phyloP scores from a whole-genome alignment of 371 early-diverging fungal genomes.

The Dipsacomyces acuminosporus region DNA sequence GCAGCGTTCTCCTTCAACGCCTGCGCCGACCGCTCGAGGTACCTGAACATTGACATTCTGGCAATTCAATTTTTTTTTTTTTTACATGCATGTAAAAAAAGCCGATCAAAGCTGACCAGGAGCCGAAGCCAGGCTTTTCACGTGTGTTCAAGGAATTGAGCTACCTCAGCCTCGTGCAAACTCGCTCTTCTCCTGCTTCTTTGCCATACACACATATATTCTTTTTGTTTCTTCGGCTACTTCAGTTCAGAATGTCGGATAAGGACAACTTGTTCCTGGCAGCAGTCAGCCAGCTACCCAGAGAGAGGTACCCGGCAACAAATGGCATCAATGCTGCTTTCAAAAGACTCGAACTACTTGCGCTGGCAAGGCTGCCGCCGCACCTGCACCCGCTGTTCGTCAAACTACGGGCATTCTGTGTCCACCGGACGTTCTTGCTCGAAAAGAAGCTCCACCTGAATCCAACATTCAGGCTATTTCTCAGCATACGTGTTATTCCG shows the following conservation, averaged over 20 bases:
- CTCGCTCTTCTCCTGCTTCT: no score
- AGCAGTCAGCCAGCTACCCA: conserved; percentile 27
- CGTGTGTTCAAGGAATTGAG: no score
- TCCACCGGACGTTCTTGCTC: conserved; percentile 21
- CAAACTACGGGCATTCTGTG: conserved; percentile 17
- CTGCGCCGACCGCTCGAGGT: conserved; percentile 28
- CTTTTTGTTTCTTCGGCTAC: no score
- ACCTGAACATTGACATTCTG: conserved; percentile 16
- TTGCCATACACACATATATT: no score
- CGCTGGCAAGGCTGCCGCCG: conserved; percentile 22
- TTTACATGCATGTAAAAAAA: no score
- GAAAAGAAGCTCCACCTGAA: conserved; percentile 38
- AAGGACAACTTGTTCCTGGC: conserved; percentile 24
- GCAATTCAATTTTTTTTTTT: no score
- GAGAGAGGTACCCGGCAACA: conserved; percentile 32
- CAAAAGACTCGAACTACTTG: not conserved
- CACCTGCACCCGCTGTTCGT: conserved; percentile 31
- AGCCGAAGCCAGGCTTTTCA: no score
- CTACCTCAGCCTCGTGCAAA: no score
- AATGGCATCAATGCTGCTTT: conserved; percentile 8
- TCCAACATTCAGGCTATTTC: conserved; percentile 30
- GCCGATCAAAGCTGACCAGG: no score
- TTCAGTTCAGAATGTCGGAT: conserved; percentile 5
- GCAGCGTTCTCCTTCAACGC: conserved; percentile 17
- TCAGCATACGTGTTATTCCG: conserved; percentile 26